Conservation (phyloP, 345 rosid genomes). For the Cochlearia excelsa region DNA sequence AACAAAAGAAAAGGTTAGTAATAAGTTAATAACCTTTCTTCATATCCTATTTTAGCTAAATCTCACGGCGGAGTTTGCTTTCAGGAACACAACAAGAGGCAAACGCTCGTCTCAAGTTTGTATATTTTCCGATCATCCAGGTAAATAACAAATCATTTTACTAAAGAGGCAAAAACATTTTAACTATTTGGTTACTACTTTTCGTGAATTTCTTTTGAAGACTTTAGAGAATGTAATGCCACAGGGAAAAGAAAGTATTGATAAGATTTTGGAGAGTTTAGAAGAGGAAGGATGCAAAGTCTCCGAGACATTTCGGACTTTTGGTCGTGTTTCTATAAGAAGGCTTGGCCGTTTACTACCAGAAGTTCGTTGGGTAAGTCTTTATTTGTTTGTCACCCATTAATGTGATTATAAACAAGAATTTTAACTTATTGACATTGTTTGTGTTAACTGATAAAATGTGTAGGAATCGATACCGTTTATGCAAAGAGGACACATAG, state of each 20-base stretch:
- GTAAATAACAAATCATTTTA: constrained; percentile 29
- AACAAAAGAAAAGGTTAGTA: constrained; percentile 24
- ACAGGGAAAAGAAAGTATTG: constrained; percentile 61
- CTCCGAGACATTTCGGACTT: constrained; percentile 44
- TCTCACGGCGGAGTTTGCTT: neutral
- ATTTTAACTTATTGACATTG: neutral
- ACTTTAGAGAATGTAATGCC: neutral
- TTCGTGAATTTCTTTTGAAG: neutral
- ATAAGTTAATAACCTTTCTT: neutral
- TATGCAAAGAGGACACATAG: constrained; percentile 67
- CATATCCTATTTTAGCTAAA: too few species aligned
- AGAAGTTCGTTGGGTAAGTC: constrained; percentile 72
- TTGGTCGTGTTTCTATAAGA: constrained; percentile 54
- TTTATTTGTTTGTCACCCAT: neutral
- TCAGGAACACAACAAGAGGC: constrained; percentile 39
- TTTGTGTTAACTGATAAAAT: neutral
- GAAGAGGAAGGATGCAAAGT: constrained; percentile 38
- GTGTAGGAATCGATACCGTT: constrained; percentile 57
- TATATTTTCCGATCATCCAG: constrained; percentile 54
- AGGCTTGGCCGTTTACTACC: constrained; percentile 82
- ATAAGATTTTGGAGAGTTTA: constrained; percentile 47
- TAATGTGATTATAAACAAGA: too few species aligned
- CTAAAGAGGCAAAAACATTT: neutral
- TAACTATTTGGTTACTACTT: too few species aligned
- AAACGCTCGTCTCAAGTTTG: constrained; percentile 63